A percentile compares a stretch with the other conserved stretches of the same genome.
Evolutionary conservation across 2,329 filamentous ascomycete genomes (phyloP).

Genomic region (Arthrobotrys sphaeroides): DNA sequence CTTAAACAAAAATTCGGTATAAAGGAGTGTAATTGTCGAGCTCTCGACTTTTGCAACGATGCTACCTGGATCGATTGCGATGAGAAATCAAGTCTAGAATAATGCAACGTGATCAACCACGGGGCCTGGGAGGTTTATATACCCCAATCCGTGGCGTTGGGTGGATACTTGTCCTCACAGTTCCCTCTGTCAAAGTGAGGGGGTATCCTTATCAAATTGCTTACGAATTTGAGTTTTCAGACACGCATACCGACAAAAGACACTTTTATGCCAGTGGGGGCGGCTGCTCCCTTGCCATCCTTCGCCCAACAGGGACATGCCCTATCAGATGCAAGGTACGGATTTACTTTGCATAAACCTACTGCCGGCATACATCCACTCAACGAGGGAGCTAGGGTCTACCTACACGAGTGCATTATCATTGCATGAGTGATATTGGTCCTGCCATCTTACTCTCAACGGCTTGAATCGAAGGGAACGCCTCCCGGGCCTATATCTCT

Average conservation of each 20-base stretch:
- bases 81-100: not conserved
- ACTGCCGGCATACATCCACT: constrained; percentile 2
- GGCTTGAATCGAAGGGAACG: constrained; percentile 15
- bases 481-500: constrained; percentile 31
- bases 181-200: not conserved
- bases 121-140: constrained; percentile 34
- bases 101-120: constrained; percentile 44
- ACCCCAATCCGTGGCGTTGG: constrained; percentile 39
- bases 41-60: constrained; percentile 36
- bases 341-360: not conserved
- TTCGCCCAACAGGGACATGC: constrained; percentile 13
- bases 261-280: constrained; percentile 24
- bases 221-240: constrained; percentile 42
- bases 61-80: constrained; percentile 26
- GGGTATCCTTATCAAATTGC: constrained; percentile 7
- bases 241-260: constrained; percentile 16
- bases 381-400: not conserved
- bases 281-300: constrained; percentile 20
- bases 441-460: constrained; percentile 20
- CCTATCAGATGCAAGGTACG: constrained; percentile 40
- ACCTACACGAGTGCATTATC: constrained; percentile 20
- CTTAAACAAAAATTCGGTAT: not conserved
- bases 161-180: not conserved
- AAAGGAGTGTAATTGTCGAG: constrained; percentile 51
- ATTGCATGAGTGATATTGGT: constrained; percentile 22